A percentile compares a stretch with the other conserved stretches of the same genome.
Evolutionary conservation across 177 flowering plant genomes (phyloP).

Genomic region (Telopea speciosissima): DNA sequence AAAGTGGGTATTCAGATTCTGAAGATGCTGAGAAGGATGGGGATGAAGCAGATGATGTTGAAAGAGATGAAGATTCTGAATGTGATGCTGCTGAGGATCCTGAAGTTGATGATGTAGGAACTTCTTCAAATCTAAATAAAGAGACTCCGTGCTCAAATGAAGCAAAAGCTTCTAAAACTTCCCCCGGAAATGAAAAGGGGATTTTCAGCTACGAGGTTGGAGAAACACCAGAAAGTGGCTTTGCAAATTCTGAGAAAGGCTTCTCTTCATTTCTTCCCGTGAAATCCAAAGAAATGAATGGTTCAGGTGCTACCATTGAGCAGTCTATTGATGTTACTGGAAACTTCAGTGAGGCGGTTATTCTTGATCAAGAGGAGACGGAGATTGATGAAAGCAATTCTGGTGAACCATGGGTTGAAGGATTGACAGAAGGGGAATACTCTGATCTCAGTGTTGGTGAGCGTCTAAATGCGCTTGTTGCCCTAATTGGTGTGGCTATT

Average conservation of each 20-base stretch:
- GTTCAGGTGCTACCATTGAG: conserved; percentile 21
- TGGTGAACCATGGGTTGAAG: conserved; percentile 88
- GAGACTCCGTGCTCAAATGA: conserved; percentile 19
- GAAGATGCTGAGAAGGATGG: conserved; percentile 52
- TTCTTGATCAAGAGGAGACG: conserved; percentile 38
- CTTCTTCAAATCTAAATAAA: conserved; percentile 27
- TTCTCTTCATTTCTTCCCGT: conserved; percentile 21
- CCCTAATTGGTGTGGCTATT: conserved; percentile 76
- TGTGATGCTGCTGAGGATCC: conserved; percentile 74
- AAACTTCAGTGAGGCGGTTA: conserved; percentile 16
- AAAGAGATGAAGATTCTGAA: conserved; percentile 78
- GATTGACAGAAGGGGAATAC: conserved; percentile 81
- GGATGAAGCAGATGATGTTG: conserved; percentile 54
- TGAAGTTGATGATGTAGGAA: conserved; percentile 56
- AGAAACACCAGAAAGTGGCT: conserved; percentile 23
- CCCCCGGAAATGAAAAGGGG: conserved; percentile 30
- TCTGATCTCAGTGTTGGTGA: conserved; percentile 81
- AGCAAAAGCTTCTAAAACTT: conserved; percentile 13
- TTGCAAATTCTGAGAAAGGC: conserved; percentile 17
- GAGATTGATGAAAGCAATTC: conserved; percentile 68
- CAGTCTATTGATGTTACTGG: conserved; percentile 25
- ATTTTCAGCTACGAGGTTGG: conserved; percentile 14
- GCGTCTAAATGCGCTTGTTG: conserved; percentile 84
- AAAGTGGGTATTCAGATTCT: conserved; percentile 52
- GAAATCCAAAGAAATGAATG: conserved; percentile 24